Evolutionary conservation across 1,284 basidiomycete species (phyloP).

Genomic region (Porogramme epimiltina): DNA sequence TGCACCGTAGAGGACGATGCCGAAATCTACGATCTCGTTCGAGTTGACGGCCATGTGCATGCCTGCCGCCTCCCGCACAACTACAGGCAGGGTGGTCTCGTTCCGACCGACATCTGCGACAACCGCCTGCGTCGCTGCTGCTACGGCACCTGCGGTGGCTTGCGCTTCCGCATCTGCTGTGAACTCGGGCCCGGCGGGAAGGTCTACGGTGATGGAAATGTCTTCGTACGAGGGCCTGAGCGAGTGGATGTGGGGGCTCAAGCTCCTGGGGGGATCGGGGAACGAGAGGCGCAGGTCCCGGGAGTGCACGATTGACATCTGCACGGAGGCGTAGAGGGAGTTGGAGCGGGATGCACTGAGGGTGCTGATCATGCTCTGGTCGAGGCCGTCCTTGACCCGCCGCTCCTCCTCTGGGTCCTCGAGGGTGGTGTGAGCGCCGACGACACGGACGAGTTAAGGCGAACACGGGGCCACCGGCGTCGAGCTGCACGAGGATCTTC

Average conservation of each 20-base stretch:
- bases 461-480: too few relatives aligned
- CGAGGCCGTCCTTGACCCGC: constrained; percentile 67
- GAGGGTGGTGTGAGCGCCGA: constrained; percentile 29
- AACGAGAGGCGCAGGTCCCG: constrained; percentile 77
- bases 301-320: constrained; percentile 54
- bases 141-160: constrained; percentile 32
- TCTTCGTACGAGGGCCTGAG: constrained; percentile 55
- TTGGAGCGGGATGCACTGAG: constrained; percentile 69
- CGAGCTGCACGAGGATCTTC: too few relatives aligned
- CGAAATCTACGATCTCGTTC: constrained; percentile 41
- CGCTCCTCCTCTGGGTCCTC: constrained; percentile 56
- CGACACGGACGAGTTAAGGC: too few relatives aligned
- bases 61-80: constrained; percentile 32
- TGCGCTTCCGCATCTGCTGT: constrained; percentile 2
- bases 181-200: background rate
- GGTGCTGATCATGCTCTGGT: constrained; percentile 79
- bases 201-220: constrained; percentile 31
- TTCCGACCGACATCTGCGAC: constrained; percentile 27
- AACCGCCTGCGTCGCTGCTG: too few relatives aligned
- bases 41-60: constrained; percentile 11
- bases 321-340: constrained; percentile 43
- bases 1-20: constrained; percentile 63
- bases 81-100: constrained; percentile 39
- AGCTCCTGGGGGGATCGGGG: constrained; percentile 74
- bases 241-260: constrained; percentile 57